A percentile compares a stretch with the other conserved stretches of the same genome.
Evolutionary conservation across 2,329 filamentous ascomycete species (phyloP).

Genomic region (Penicillium sp.): DNA sequence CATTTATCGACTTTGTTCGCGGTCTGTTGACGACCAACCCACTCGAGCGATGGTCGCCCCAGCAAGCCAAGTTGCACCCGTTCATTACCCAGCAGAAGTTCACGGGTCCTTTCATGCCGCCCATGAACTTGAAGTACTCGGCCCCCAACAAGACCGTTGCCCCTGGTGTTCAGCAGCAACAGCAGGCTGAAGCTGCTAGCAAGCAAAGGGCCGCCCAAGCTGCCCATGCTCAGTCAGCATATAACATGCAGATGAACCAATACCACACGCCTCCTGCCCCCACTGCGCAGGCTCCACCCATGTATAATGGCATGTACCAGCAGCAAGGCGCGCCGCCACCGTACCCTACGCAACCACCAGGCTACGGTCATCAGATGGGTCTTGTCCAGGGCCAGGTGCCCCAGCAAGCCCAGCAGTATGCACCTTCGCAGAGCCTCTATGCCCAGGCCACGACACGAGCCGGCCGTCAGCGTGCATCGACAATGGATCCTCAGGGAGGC

Average conservation of each 20-base stretch:
- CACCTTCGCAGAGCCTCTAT: slow-evolving; percentile 73
- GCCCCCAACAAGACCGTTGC: slow-evolving; percentile 85
- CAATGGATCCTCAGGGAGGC: slow-evolving; percentile 92
- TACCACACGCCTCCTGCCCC: slow-evolving; percentile 56
- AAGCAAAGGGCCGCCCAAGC: slow-evolving; percentile 77
- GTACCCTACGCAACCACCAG: slow-evolving; percentile 74
- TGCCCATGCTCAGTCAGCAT: slow-evolving; percentile 74
- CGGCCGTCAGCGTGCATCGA: slow-evolving; percentile 86
- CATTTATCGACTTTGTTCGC: slow-evolving; percentile 97
- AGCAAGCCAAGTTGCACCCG: slow-evolving; percentile 94
- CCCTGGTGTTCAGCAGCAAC: slow-evolving; percentile 92
- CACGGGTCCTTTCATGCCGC: slow-evolving; percentile 92
- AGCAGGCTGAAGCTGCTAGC: slow-evolving; percentile 90
- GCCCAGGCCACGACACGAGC: slow-evolving; percentile 77
- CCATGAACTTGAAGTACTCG: slow-evolving; percentile 92
- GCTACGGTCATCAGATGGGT: slow-evolving; percentile 74
- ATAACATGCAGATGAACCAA: slow-evolving; percentile 67
- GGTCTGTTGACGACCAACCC: slow-evolving; percentile 94
- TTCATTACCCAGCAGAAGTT: slow-evolving; percentile 99
- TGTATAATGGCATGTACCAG: slow-evolving; percentile 81
- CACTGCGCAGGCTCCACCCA: slow-evolving; percentile 59
- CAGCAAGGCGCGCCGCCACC: slow-evolving; percentile 79
- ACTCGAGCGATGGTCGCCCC: slow-evolving; percentile 94
- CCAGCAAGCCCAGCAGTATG: slow-evolving; percentile 68
- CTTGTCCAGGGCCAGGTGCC: slow-evolving; percentile 72